Evolutionary conservation across 192 early-diverging fungal genomes (phyloP), one percentile per base, ranked within the genome.

Genomic region (Phlyctochytrium planicorne): DNA sequence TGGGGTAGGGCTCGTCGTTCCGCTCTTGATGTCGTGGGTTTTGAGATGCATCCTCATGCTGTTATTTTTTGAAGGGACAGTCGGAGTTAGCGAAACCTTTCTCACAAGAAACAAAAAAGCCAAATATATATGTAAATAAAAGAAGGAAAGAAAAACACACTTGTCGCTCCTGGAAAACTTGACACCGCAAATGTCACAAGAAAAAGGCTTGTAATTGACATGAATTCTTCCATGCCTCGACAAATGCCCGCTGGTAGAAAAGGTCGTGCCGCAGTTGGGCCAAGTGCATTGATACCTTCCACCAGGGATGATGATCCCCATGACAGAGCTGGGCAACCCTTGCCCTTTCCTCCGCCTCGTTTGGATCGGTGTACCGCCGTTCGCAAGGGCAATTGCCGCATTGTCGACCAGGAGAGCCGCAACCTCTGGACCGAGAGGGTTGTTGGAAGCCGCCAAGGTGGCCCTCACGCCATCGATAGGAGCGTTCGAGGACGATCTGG

Each of bases 121-220:
- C n/a, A n/a, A n/a, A n/a, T n/a, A n/a, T n/a, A n/a, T n/a, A n/a
- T n/a, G n/a, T n/a, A n/a, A n/a, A n/a, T n/a, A n/a, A n/a, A n/a
- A n/a, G n/a, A n/a, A n/a, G n/a, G n/a, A n/a, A n/a, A n/a, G n/a
- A n/a, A n/a, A n/a, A n/a, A n/a, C n/a, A n/a, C n/a, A n/a, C n/a
- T 71, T 71, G 35, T 71, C 70, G 27, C 68, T 66, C 23, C 70
- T 23, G 29, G 70, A 70, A 36, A 71, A 71, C 23, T 33, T 17
- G 32, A 30, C 23, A 14, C 20, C 25, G 66, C 70, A 71, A 24
- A 14, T 67, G 16, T 27, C 52, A 53, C 70, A 71, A 20, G 14
- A 0, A 53, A 34, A 71, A 1, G 70, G 70, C 25, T 59, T 52
- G 29, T 40, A 4, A 24, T 34, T 34, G 35, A 34, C 3, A 37